Evolutionary conservation across 2,329 filamentous ascomycete species (phyloP).

Genomic region (Epichloe sibirici): DNA sequence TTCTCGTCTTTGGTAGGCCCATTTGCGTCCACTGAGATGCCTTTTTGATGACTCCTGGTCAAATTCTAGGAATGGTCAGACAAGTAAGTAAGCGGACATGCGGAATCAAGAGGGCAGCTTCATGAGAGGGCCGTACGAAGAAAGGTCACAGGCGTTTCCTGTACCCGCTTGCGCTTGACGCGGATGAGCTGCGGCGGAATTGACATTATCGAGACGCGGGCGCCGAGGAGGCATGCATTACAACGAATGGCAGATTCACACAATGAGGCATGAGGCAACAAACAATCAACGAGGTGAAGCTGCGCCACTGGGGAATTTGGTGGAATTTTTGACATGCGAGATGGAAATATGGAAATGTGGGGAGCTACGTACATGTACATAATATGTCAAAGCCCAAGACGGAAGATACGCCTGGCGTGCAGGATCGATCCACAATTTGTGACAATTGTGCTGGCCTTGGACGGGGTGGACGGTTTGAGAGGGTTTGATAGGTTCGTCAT

Average conservation of each 20-base stretch:
- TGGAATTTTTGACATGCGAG: not conserved
- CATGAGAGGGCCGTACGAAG: conserved; percentile 31
- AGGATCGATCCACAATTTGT: too few relatives aligned
- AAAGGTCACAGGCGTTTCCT: conserved; percentile 41
- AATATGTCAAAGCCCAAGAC: too few relatives aligned
- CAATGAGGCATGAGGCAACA: not conserved
- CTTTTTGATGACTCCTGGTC: conserved; percentile 40
- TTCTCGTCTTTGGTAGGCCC: conserved; percentile 43
- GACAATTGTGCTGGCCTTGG: too few relatives aligned
- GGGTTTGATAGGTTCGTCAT: too few relatives aligned
- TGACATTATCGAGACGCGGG: conserved; percentile 30
- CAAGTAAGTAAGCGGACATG: conserved; percentile 6
- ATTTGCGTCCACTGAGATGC: conserved; percentile 36
- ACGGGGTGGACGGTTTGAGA: too few relatives aligned
- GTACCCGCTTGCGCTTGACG: conserved; percentile 48
- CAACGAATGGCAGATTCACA: not conserved
- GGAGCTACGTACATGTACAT: not conserved
- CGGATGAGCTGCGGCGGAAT: conserved; percentile 46
- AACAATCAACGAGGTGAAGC: not conserved
- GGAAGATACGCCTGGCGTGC: too few relatives aligned
- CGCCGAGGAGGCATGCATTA: not conserved
- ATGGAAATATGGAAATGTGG: not conserved
- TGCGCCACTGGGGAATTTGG: too few relatives aligned
- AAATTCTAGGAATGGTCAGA: conserved; percentile 27
- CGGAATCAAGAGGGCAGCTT: conserved; percentile 2